phyloP scores from a whole-genome alignment of 768 basidiomycete genomes.

The Agrocybe praecox region DNA sequence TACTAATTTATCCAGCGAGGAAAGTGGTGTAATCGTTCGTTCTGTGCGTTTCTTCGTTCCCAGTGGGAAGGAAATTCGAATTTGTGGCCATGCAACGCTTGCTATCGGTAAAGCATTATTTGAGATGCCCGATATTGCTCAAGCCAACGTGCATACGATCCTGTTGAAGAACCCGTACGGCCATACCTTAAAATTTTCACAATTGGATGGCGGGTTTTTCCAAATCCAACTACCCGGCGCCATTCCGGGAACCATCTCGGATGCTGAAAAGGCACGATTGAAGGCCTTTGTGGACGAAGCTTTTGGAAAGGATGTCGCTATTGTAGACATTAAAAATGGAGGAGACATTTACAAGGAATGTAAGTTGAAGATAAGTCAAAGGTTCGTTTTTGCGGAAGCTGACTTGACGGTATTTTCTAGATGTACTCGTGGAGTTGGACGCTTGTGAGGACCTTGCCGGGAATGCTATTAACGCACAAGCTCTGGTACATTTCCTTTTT shows the following conservation, averaged over 20 bases:
- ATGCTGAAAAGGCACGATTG: slow-evolving; percentile 31
- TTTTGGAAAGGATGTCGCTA: slow-evolving; percentile 37
- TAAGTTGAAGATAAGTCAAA: too few species aligned
- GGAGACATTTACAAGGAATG: slow-evolving; percentile 32
- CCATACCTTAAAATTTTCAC: slow-evolving; percentile 29
- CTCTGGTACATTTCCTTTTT: slow-evolving; percentile 30
- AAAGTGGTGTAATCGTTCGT: slow-evolving; percentile 24
- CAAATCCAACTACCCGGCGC: slow-evolving; percentile 40
- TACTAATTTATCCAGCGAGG: slow-evolving; percentile 18
- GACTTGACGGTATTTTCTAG: slow-evolving; percentile 22
- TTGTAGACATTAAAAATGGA: slow-evolving; percentile 38
- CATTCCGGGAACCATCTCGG: slow-evolving; percentile 23
- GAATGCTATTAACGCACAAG: slow-evolving; percentile 28
- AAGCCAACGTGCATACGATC: slow-evolving; percentile 27
- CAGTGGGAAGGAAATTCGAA: slow-evolving; percentile 26
- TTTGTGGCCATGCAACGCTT: slow-evolving; percentile 49
- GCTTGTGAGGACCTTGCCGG: slow-evolving; percentile 35
- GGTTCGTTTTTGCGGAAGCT: too few species aligned
- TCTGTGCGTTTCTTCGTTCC: slow-evolving; percentile 41
- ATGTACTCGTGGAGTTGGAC: slow-evolving; percentile 44
- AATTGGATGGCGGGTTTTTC: slow-evolving; percentile 29
- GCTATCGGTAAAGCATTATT: slow-evolving; percentile 46
- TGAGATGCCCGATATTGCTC: slow-evolving; percentile 25
- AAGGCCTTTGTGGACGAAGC: slow-evolving; percentile 33
- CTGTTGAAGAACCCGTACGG: slow-evolving; percentile 32